phyloP scores from a whole-genome alignment of 306 rosid genomes.

The Sicyos edulis region DNA sequence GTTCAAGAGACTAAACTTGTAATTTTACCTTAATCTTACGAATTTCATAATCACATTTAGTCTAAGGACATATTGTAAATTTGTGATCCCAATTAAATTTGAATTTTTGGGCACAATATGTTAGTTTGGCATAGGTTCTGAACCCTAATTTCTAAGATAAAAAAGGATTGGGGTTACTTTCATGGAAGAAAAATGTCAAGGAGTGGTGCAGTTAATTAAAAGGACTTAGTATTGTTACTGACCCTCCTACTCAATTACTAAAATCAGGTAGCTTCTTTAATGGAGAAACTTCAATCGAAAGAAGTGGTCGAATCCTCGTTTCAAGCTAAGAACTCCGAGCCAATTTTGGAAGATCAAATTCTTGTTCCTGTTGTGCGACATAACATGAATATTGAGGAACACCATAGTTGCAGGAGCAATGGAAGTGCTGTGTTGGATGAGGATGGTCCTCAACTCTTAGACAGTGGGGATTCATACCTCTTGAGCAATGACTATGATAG shows the following conservation, averaged over 20 bases:
- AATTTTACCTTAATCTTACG: too few species aligned
- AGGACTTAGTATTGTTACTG: background rate
- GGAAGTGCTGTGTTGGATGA: constrained; percentile 87
- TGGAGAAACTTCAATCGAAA: constrained; percentile 66
- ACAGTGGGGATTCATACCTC: constrained; percentile 77
- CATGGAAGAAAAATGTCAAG: too few species aligned
- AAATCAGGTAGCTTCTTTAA: constrained; percentile 56
- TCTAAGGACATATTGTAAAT: too few species aligned
- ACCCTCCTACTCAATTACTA: constrained; percentile 1
- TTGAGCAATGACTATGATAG: constrained; percentile 45
- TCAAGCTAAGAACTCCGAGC: constrained; percentile 34
- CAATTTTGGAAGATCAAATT: constrained; percentile 32
- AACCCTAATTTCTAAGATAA: too few species aligned
- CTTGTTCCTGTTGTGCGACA: constrained; percentile 25
- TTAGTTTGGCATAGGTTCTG: too few species aligned
- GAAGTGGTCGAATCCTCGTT: constrained; percentile 42
- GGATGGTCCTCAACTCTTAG: constrained; percentile 63
- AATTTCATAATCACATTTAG: background rate
- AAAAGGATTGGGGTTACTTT: too few species aligned
- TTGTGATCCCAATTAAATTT: too few species aligned
- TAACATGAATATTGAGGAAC: constrained; percentile 68
- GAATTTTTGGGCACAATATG: too few species aligned
- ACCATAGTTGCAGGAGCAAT: constrained; percentile 64
- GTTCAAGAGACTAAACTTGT: too few species aligned
- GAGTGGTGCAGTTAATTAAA: background rate